Conservation (phyloP, 1,139 yeast genomes). For the Yamadazyma pseudoaaseri region DNA sequence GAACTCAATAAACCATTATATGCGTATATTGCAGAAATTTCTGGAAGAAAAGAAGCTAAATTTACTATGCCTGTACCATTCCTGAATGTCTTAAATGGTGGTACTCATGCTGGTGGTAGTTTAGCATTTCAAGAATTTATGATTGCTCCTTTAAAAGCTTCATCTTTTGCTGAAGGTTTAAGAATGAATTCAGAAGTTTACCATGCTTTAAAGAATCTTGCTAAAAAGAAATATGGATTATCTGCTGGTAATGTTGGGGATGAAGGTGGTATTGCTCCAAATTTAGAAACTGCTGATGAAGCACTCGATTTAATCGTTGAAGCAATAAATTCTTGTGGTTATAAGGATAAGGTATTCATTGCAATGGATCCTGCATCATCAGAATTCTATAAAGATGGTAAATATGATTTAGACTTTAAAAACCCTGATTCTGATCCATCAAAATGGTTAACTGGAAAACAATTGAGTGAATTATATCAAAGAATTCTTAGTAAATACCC, state of each 20-base stretch:
- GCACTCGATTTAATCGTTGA: constrained; percentile 83
- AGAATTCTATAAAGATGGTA: constrained; percentile 89
- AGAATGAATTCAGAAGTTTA: constrained; percentile 91
- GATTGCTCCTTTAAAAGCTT: constrained; percentile 86
- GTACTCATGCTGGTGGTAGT: constrained; percentile 96
- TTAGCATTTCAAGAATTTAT: constrained; percentile 94
- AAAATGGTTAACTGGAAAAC: constrained; percentile 78
- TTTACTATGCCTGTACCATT: constrained; percentile 86
- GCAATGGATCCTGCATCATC: constrained; percentile 91
- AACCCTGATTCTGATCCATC: constrained; percentile 79
- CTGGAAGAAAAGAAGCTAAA: constrained; percentile 57
- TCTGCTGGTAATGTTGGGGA: constrained; percentile 97
- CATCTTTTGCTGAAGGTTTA: constrained; percentile 80
- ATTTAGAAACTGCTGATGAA: constrained; percentile 82
- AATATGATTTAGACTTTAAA: constrained; percentile 90
- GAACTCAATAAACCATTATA: constrained; percentile 78
- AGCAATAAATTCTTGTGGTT: constrained; percentile 83
- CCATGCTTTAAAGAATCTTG: constrained; percentile 80
- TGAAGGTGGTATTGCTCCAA: constrained; percentile 98
- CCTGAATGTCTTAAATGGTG: constrained; percentile 95
- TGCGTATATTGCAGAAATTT: constrained; percentile 68
- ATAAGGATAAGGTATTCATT: constrained; percentile 78
- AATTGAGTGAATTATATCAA: constrained; percentile 76
- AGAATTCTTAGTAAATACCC: constrained; percentile 78
- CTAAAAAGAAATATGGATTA: constrained; percentile 86